A percentile compares a stretch with the other conserved stretches of the same genome.
These are phyloP conservation scores for Gigaspora rosea DNA, from an alignment of 192 early-diverging fungal genomes.

Conservation along the genomic window DNA sequence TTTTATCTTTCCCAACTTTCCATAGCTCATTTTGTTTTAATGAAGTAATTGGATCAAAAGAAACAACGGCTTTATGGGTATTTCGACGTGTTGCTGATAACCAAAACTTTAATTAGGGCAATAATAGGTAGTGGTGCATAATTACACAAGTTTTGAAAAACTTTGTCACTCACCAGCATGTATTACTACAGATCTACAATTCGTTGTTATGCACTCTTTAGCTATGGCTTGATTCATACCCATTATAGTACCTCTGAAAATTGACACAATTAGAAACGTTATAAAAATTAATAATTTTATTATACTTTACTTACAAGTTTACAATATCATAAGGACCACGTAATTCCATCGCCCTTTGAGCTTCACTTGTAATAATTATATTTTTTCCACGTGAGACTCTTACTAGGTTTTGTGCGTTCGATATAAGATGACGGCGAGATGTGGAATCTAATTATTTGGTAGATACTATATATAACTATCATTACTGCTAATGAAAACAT, in stretches of 20 bases:
- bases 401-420: conserved; percentile 66
- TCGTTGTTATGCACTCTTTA: conserved; percentile 56
- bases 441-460: conserved; percentile 49
- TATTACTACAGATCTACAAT: conserved; percentile 54
- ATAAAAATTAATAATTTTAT: background rate
- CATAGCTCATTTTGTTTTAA: conserved; percentile 44
- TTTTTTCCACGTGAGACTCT: conserved; percentile 76
- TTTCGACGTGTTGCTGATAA: conserved; percentile 22
- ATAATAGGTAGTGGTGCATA: background rate
- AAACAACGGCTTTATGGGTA: conserved; percentile 48
- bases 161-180: conserved; percentile 50
- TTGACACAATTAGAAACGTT: background rate
- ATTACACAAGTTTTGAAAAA: background rate
- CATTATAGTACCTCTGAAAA: conserved; percentile 58
- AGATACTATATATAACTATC: background rate
- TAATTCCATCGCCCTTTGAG: conserved; percentile 68
- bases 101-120: background rate
- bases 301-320: conserved; percentile 67
- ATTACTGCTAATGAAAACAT: background rate
- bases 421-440: conserved; percentile 63
- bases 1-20: conserved; percentile 38
- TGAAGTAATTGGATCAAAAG: conserved; percentile 43
- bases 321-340: conserved; percentile 77
- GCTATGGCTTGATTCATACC: conserved; percentile 59
- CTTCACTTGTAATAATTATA: conserved; percentile 73